Percentiles rank a stretch among this genome's conserved stretches.
phyloP scores from a whole-genome alignment of 768 basidiomycete genomes.

The Suillus subaureus region DNA sequence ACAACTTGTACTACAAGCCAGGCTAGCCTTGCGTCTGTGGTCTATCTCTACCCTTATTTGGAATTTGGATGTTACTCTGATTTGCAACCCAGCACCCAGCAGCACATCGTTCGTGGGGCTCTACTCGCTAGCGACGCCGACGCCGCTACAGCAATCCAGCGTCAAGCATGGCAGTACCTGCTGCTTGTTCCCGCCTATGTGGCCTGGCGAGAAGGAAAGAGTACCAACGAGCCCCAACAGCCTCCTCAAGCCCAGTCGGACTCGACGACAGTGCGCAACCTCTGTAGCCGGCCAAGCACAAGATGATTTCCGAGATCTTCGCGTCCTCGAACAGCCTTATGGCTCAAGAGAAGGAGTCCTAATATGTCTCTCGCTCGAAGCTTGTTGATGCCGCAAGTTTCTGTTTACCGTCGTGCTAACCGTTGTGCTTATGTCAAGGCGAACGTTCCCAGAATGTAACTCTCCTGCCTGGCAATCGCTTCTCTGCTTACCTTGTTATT shows the following conservation, averaged over 20 bases:
- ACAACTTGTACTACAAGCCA: no score
- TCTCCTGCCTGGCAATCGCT: neutral
- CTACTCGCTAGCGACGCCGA: neutral
- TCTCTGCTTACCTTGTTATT: neutral
- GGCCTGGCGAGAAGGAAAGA: neutral
- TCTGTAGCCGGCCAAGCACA: neutral
- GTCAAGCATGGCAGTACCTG: neutral
- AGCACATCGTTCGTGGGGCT: no score
- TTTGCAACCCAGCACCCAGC: neutral
- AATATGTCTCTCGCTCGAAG: neutral
- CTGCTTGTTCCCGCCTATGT: neutral
- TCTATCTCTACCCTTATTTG: neutral
- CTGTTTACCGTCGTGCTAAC: neutral
- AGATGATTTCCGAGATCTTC: neutral
- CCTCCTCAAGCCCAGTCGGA: neutral
- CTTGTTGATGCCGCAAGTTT: neutral
- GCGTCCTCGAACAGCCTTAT: neutral
- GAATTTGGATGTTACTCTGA: neutral
- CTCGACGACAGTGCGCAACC: neutral
- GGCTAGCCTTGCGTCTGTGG: neutral
- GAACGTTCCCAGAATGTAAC: neutral
- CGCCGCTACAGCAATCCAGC: neutral
- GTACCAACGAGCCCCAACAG: neutral
- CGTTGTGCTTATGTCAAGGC: neutral
- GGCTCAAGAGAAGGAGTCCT: neutral